phyloP scores from a whole-genome alignment of 164 flowering plant genomes.

The Akebia trifoliata region DNA sequence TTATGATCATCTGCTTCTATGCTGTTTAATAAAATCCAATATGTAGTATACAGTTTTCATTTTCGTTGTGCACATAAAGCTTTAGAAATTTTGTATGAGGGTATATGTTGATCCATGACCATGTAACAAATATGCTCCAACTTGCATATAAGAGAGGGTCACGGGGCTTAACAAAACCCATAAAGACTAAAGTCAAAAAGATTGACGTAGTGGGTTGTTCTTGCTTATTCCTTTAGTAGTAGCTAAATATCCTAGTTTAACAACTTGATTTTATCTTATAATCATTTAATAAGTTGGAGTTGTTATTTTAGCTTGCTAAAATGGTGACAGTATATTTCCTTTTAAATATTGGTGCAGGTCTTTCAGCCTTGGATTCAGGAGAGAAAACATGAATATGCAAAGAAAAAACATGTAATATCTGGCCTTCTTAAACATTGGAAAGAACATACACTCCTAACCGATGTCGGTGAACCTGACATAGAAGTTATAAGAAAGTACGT shows the following conservation, averaged over 20 bases:
- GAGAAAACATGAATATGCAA: constrained; percentile 58
- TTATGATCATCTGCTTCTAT: not conserved
- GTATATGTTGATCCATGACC: not conserved
- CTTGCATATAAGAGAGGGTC: too few relatives aligned
- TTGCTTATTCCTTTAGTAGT: too few relatives aligned
- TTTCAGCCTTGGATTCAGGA: constrained; percentile 82
- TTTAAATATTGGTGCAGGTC: constrained; percentile 39
- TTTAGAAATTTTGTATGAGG: not conserved
- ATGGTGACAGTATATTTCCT: not conserved
- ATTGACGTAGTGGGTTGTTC: too few relatives aligned
- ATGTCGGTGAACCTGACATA: constrained; percentile 53
- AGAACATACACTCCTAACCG: constrained; percentile 38
- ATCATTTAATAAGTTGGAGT: not conserved
- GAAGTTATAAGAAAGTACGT: constrained; percentile 50
- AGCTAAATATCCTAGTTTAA: not conserved
- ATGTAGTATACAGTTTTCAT: not conserved
- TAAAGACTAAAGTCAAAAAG: too few relatives aligned
- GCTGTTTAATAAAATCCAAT: not conserved
- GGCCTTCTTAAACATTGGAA: constrained; percentile 54
- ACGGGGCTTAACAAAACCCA: too few relatives aligned
- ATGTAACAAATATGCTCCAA: too few relatives aligned
- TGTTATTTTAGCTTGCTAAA: not conserved
- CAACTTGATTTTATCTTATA: not conserved
- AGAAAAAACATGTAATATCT: constrained; percentile 70
- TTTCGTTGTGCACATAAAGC: not conserved